Percentiles rank a stretch among this genome's conserved stretches.
phyloP scores from a whole-genome alignment of 345 rosid genomes.

The Litchi chinensis region DNA sequence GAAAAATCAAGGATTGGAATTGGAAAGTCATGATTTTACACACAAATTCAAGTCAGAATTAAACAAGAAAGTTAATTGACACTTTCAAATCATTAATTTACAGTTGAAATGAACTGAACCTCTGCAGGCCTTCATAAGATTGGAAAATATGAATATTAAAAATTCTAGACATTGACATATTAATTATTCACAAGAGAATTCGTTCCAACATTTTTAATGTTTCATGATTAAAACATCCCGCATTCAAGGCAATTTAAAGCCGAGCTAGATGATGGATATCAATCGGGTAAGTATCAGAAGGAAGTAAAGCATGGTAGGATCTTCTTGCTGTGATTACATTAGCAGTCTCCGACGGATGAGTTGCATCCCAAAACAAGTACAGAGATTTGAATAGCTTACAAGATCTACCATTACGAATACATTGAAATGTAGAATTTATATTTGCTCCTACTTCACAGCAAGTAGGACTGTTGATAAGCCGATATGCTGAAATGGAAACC shows the following conservation, averaged over 20 bases:
- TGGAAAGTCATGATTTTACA: too few relatives aligned
- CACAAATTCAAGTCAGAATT: too few relatives aligned
- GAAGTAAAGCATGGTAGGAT: conserved; percentile 16
- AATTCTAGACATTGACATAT: too few relatives aligned
- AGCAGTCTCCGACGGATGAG: conserved; percentile 46
- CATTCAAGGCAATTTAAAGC: not conserved
- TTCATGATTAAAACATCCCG: too few relatives aligned
- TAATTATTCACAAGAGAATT: too few relatives aligned
- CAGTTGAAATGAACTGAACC: too few relatives aligned
- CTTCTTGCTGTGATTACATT: conserved; percentile 29
- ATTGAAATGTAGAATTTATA: not conserved
- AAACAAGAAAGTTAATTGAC: too few relatives aligned
- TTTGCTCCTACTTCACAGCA: not conserved
- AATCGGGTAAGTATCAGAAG: conserved; percentile 30
- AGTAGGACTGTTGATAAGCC: not conserved
- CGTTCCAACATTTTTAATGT: too few relatives aligned
- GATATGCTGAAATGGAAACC: not conserved
- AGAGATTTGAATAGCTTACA: conserved; percentile 23
- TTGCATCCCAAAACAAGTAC: conserved; percentile 53
- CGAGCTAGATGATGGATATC: conserved; percentile 25
- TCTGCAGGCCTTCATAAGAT: too few relatives aligned
- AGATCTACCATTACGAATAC: not conserved
- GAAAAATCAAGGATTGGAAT: too few relatives aligned
- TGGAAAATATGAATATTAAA: too few relatives aligned
- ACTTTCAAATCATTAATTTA: too few relatives aligned